Conservation (phyloP, 805 yeast genomes). For the Metschnikowia gelsemii region DNA sequence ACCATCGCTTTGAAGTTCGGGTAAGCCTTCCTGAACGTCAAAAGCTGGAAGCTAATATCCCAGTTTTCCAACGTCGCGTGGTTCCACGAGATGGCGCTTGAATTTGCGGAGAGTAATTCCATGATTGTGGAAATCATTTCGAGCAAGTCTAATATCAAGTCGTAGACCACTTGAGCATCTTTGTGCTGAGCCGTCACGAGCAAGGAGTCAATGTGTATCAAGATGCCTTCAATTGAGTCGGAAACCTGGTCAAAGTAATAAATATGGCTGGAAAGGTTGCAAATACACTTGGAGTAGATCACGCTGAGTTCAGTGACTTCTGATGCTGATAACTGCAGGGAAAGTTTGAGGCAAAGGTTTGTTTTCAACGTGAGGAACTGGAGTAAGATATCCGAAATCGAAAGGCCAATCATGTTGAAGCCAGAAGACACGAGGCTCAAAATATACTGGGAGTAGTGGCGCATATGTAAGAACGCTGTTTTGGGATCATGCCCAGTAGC, state of each 20-base stretch:
- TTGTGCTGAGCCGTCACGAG: constrained; percentile 16
- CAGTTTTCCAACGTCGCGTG: constrained; percentile 45
- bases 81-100: constrained; percentile 41
- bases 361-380: constrained; percentile 54
- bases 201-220: constrained; percentile 42
- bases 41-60: constrained; percentile 40
- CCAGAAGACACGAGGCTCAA: constrained; percentile 68
- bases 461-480: constrained; percentile 27
- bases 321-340: constrained; percentile 20
- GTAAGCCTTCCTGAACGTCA: constrained; percentile 23
- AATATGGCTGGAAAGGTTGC: constrained; percentile 70
- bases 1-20: constrained; percentile 10
- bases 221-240: constrained; percentile 73
- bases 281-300: constrained; percentile 57
- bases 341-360: constrained; percentile 27
- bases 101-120: constrained; percentile 29
- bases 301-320: constrained; percentile 33
- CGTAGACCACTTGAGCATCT: constrained; percentile 16
- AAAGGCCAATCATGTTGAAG: constrained; percentile 82
- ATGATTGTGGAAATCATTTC: constrained; percentile 34
- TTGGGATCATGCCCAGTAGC: too few relatives aligned
- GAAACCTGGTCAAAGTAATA: constrained; percentile 85
- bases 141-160: constrained; percentile 30
- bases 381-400: constrained; percentile 75
- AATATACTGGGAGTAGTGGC: constrained; percentile 45